Percentiles rank a stretch among this genome's conserved stretches.
phyloP scores from a whole-genome alignment of 108 stramenopile species.

The Nannochloropsis granulata region DNA sequence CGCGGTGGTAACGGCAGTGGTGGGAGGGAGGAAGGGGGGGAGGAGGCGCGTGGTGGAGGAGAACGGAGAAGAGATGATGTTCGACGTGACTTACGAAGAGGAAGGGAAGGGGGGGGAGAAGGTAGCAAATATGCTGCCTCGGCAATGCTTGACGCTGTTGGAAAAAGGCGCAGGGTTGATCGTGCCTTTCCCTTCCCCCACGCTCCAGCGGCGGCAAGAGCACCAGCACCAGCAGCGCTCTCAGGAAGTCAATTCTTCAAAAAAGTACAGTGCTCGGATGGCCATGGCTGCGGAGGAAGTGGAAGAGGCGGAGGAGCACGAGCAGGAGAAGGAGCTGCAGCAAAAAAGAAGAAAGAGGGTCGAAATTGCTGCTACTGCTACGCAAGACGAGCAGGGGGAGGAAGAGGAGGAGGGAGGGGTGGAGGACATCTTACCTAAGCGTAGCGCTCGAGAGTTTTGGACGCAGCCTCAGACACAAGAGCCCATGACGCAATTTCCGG shows the following conservation, averaged over 20 bases:
- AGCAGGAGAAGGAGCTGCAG: neutral
- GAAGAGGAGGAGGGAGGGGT: neutral
- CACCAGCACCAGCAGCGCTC: neutral
- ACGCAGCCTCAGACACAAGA: neutral
- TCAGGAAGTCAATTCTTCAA: neutral
- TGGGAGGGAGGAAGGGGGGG: too few species aligned
- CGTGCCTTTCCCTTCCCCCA: too few species aligned
- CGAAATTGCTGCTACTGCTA: neutral
- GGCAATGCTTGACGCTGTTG: too few species aligned
- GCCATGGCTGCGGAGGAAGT: neutral
- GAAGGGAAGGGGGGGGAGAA: too few species aligned
- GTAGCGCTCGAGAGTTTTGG: neutral
- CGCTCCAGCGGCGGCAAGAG: too few species aligned
- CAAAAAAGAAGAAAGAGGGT: neutral
- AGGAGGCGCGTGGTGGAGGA: too few species aligned
- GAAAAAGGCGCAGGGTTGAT: too few species aligned
- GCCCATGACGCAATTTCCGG: neutral
- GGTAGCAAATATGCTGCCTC: too few species aligned
- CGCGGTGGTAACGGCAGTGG: too few species aligned
- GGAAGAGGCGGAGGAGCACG: neutral
- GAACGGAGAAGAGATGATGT: too few species aligned
- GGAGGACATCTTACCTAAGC: neutral
- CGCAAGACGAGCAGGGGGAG: neutral
- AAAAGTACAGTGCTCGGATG: neutral
- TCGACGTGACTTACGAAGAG: too few species aligned